Base-by-base conservation (phyloP, 371 early-diverging fungal genomes). In the Synchytrium microbalum region DNA sequence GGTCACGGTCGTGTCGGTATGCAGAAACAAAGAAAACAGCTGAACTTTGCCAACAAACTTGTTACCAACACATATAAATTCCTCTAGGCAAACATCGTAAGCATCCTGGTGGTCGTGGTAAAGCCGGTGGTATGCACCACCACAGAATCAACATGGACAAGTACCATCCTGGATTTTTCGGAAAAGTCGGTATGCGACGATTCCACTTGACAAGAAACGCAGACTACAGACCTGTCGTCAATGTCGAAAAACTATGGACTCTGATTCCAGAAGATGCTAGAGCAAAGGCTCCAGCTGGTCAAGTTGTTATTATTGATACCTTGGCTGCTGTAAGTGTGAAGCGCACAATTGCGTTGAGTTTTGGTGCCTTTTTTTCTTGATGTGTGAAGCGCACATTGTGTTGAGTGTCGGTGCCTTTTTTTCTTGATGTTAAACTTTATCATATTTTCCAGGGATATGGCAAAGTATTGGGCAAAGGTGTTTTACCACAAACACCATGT, bases 161-260 rank as follows among this genome's bases (percentile, higher is more conserved):
- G 90, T 99, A 93, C 92, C 99, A 99, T 86, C 99, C 99, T 72
- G 99, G 99, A 82, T 97, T 96, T 92, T 99, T 97, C 77, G 99
- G 99, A 84, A 99, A 99, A 86, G 95, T 96, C 82, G 99, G 99
- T 91, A 95, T 96, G 97, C 93, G 98, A 69, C 85, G 92, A 81
- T 97, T 93, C 92, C 97, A 97, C 91, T 83, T 87, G 86, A 96
- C 95, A 85, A 82, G 86, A 75, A 93, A 98, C 86, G 75, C 86
- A 75, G 80, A 83, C 85, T 88, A 89, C 88, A 78, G 89, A 73
- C 92, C 92, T 63, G 79, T 84, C 74, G 82, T 98, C 84, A 94
- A 96, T 86, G 79, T 93, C 64, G 92, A 96, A 83, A 92, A 89
- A 75, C 75, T 99, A 74, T 94, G 96, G 96, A 80, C 90, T 67